These are phyloP conservation scores for Monosporascus sp. DNA, from an alignment of 2,329 filamentous ascomycete species.

Conservation along the genomic window DNA sequence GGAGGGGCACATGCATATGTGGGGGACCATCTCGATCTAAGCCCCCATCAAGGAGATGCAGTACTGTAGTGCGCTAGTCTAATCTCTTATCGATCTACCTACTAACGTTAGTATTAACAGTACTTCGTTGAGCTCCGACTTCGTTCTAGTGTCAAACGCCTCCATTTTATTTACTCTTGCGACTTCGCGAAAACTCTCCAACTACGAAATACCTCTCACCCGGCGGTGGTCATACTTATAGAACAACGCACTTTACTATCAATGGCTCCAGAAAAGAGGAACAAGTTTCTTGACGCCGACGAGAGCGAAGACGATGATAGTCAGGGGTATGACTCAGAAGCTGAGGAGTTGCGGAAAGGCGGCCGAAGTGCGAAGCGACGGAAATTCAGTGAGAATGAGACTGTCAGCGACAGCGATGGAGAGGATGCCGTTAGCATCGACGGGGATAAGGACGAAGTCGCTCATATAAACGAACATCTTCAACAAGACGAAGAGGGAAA, in stretches of 20 bases:
- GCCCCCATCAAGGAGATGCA: neutral
- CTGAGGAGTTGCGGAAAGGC: slow-evolving; percentile 61
- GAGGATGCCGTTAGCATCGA: slow-evolving; percentile 28
- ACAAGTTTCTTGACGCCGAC: slow-evolving; percentile 62
- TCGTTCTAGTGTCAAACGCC: neutral
- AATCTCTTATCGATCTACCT: neutral
- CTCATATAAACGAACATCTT: slow-evolving; percentile 13
- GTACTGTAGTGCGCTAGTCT: too few species aligned
- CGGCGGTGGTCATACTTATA: neutral
- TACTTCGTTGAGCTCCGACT: neutral
- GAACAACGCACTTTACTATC: slow-evolving; percentile 1
- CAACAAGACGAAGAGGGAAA: slow-evolving; percentile 17
- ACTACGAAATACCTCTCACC: neutral
- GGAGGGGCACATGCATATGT: neutral
- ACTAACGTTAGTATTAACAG: too few species aligned
- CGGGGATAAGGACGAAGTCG: slow-evolving; percentile 21
- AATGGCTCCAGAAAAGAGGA: slow-evolving; percentile 66
- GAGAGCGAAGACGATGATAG: slow-evolving; percentile 56
- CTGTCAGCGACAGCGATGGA: slow-evolving; percentile 13
- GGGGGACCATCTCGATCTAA: too few species aligned
- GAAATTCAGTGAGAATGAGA: slow-evolving; percentile 23
- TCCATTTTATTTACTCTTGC: neutral
- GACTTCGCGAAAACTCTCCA: neutral
- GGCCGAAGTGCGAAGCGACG: slow-evolving; percentile 51
- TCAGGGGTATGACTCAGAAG: slow-evolving; percentile 62